Base-by-base conservation (phyloP, 2,329 filamentous ascomycete genomes). In the Aspergillus ibericus region DNA sequence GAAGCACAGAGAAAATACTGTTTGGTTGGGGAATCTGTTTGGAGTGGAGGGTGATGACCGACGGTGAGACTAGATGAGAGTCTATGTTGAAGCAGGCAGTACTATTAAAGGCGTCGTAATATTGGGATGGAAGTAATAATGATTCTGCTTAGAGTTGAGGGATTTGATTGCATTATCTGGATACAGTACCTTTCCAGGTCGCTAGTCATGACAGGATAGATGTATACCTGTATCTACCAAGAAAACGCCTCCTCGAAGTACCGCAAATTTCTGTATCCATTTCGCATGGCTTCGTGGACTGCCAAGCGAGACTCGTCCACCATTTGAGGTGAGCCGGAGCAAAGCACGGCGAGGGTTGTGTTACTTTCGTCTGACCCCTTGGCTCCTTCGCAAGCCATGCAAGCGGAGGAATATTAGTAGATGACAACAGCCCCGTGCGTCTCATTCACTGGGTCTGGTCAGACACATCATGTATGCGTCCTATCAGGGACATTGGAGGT, bases 351-450 rank as follows among this genome's bases (percentile, higher is more conserved):
- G 1, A 40, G 36, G 8, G n/a, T 16, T 0, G 36, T 40, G 0
- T 16, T 0, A 15, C 0, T 16, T 2, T 40, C 36, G 0, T 1
- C 8, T 16, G 36, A 1, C 4, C 5, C 18, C 18, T 12, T 3
- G 3, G 36, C 36, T 5, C 10, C 36, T 0, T 1, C 3, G 22
- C 22, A 25, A 25, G 22, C 22, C 22, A 25, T 25, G 22, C 22
- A 25, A 25, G 22, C 22, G 22, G 22, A 40, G 10, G 8, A 15
- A 20, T 8, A 40, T 16, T 40, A 40, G 18, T 20, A 16, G 9
- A n/a, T n/a, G n/a, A 16, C 8, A 20, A 20, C 7, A 16, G 9
- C 0, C 1, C 8, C 9, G 5, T 10, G 0, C 5, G 15, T 5
- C 36, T n/a, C n/a, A 10, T 40, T n/a, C 1, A 5, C 18, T 25